A percentile compares a stretch with the other conserved stretches of the same genome.
These are phyloP conservation scores for Limtongia smithiae DNA, from an alignment of 805 yeast species.

Conservation along the genomic window DNA sequence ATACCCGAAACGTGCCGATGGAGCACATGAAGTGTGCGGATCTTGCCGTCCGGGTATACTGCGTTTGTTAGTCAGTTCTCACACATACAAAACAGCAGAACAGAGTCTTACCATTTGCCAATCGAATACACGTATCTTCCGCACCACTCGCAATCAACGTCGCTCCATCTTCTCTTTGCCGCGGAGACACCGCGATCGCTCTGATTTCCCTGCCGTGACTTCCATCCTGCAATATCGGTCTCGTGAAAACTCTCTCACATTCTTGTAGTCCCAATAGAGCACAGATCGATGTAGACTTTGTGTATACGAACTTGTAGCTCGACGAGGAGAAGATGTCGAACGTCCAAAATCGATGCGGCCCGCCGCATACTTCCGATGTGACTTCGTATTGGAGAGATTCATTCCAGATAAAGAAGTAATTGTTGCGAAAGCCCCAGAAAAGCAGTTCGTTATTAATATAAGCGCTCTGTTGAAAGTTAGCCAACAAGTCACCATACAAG, in stretches of 20 bases:
- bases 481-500: background rate
- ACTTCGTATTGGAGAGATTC: constrained; percentile 72
- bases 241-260: too few species aligned
- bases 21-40: constrained; percentile 55
- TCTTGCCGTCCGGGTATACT: constrained; percentile 40
- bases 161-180: constrained; percentile 34
- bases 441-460: constrained; percentile 45
- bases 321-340: constrained; percentile 36
- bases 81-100: constrained; percentile 28
- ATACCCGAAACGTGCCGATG: constrained; percentile 86
- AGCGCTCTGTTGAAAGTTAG: constrained; percentile 30
- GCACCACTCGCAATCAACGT: constrained; percentile 67
- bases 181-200: constrained; percentile 56
- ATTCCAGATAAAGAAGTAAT: constrained; percentile 74
- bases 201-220: constrained; percentile 92
- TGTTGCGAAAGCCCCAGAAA: constrained; percentile 79
- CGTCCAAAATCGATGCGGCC: constrained; percentile 84
- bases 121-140: constrained; percentile 76
- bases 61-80: constrained; percentile 18
- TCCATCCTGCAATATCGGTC: constrained; percentile 49
- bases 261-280: too few species aligned
- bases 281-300: constrained; percentile 44
- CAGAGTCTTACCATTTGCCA: constrained; percentile 37
- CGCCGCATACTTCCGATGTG: constrained; percentile 75
- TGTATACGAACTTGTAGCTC: constrained; percentile 51